Conservation (phyloP, 2,329 filamentous ascomycete genomes). For the Fusarium scirpi region DNA sequence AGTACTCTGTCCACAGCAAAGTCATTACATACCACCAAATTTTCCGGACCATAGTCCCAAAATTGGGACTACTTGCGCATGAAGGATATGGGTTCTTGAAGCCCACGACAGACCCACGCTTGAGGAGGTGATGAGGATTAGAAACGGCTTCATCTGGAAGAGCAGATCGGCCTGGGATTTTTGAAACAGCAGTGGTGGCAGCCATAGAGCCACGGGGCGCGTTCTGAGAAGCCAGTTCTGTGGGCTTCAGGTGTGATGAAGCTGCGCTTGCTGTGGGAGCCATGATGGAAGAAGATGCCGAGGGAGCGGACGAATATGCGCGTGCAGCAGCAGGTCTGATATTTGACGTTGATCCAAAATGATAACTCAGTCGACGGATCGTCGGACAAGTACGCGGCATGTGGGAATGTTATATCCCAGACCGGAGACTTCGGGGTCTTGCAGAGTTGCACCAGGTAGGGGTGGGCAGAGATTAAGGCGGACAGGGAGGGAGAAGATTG, state of each 20-base stretch:
- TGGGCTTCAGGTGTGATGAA: constrained; percentile 27
- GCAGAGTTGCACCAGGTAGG: constrained; percentile 24
- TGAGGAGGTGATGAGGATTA: constrained; percentile 63
- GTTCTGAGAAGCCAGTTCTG: constrained; percentile 33
- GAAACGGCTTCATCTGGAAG: constrained; percentile 58
- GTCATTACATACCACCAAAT: constrained; percentile 53
- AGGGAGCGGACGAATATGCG: constrained; percentile 28
- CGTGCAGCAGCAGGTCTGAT: constrained; percentile 4
- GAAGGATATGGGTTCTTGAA: constrained; percentile 68
- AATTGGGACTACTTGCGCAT: constrained; percentile 44
- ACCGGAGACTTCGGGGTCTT: constrained; percentile 25
- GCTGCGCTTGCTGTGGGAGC: constrained; percentile 31
- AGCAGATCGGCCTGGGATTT: constrained; percentile 51
- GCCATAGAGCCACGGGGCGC: constrained; percentile 16
- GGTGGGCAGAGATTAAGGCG: constrained; percentile 18
- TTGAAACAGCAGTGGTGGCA: constrained; percentile 50
- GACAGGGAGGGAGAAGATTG: constrained; percentile 12
- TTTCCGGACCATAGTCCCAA: constrained; percentile 46
- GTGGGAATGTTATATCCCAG: constrained; percentile 21
- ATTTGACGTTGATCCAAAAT: constrained; percentile 28
- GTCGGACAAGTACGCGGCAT: constrained; percentile 44
- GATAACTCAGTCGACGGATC: constrained; percentile 39
- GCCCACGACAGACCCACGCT: constrained; percentile 54
- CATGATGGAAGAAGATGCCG: constrained; percentile 36
- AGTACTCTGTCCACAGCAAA: neutral